Evolutionary conservation across 192 early-diverging fungal genomes (phyloP).

Genomic region (Dissophora globulifera): DNA sequence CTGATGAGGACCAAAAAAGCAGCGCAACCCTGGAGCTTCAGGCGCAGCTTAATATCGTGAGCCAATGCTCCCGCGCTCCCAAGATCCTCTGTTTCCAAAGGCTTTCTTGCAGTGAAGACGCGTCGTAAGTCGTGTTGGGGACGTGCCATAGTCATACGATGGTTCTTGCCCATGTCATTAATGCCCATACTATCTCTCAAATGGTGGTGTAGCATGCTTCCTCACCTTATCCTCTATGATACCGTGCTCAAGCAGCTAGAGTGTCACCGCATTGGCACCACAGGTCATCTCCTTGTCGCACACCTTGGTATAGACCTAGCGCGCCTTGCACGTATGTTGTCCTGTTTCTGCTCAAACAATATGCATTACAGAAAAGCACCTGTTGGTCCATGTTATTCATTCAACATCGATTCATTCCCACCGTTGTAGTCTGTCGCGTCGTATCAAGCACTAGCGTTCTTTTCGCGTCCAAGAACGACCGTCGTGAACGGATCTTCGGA

Average conservation of each 20-base stretch:
- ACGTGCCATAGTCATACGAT: not conserved
- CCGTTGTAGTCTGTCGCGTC: not conserved
- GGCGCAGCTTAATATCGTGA: not conserved
- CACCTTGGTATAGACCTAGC: slow-evolving; percentile 5
- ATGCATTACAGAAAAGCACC: not conserved
- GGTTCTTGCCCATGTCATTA: too few species aligned
- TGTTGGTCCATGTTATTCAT: not conserved
- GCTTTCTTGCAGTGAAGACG: slow-evolving; percentile 5
- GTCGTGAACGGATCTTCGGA: not conserved
- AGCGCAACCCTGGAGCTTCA: slow-evolving; percentile 15
- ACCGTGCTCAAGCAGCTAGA: slow-evolving; percentile 11
- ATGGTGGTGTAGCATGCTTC: slow-evolving; percentile 2
- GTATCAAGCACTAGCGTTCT: slow-evolving; percentile 3
- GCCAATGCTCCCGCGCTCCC: slow-evolving; percentile 6
- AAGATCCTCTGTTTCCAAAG: slow-evolving; percentile 11
- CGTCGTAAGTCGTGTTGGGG: not conserved
- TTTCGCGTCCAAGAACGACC: slow-evolving; percentile 1
- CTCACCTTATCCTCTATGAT: slow-evolving; percentile 28
- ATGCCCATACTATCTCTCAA: too few species aligned
- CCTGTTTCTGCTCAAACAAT: too few species aligned
- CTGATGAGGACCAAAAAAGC: not conserved
- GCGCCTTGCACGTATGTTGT: slow-evolving; percentile 9
- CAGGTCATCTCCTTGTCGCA: slow-evolving; percentile 2
- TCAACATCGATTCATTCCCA: too few species aligned
- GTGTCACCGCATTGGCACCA: slow-evolving; percentile 15